Conservation (phyloP, 257 asterid species). For the Rubia yunnanensis region DNA sequence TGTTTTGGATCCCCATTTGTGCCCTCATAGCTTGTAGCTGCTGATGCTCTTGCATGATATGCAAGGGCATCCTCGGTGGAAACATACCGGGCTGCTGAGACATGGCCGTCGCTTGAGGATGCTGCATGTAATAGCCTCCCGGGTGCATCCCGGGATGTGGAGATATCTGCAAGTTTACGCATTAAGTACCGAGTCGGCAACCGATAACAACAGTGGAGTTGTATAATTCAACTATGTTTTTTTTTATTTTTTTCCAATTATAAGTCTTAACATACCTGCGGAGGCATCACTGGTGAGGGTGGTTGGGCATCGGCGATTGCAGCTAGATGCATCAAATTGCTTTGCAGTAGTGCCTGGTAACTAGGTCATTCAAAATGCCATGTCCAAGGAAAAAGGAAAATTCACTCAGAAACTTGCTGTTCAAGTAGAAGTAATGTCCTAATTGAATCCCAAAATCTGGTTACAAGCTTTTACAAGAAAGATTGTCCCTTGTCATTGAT, state of each 20-base stretch:
- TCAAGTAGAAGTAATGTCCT: neutral
- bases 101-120: conserved; percentile 63
- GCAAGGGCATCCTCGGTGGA: conserved; percentile 44
- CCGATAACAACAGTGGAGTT: neutral
- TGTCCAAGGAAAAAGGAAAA: neutral
- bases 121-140: conserved; percentile 76
- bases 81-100: conserved; percentile 59
- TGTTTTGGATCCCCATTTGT: conserved; percentile 39
- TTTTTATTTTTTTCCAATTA: no score
- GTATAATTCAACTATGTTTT: no score
- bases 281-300: conserved; percentile 64
- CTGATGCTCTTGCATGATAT: conserved; percentile 44
- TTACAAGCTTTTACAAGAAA: neutral
- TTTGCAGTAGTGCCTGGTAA: conserved; percentile 87
- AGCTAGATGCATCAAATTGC: conserved; percentile 92
- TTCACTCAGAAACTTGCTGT: neutral
- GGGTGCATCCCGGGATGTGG: conserved; percentile 65
- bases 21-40: conserved; percentile 37
- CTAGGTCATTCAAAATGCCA: conserved; percentile 29
- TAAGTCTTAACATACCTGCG: conserved; percentile 36
- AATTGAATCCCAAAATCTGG: neutral
- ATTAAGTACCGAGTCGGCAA: conserved; percentile 6
- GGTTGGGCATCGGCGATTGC: conserved; percentile 97
- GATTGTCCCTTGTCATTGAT: neutral
- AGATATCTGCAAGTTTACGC: conserved; percentile 41